These are phyloP conservation scores for Nigrograna mackinnonii DNA, from an alignment of 2,329 filamentous ascomycete species.

Conservation along the genomic window DNA sequence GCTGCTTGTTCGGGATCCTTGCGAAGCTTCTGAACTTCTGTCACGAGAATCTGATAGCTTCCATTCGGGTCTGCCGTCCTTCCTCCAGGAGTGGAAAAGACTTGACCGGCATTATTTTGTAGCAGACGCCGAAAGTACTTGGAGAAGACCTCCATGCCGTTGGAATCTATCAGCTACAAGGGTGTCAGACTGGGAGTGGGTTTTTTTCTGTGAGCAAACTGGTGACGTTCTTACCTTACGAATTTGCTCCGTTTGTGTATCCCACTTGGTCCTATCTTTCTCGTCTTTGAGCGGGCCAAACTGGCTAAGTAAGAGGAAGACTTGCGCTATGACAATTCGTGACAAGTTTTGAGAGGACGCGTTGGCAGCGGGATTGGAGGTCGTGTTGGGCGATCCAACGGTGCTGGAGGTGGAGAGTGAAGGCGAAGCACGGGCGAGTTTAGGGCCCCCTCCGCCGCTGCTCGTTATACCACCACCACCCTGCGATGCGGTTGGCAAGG, in stretches of 20 bases:
- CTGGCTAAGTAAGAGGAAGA: constrained; percentile 84
- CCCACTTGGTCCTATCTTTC: constrained; percentile 89
- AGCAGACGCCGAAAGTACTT: constrained; percentile 95
- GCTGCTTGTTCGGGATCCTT: constrained; percentile 79
- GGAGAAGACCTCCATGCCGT: constrained; percentile 98
- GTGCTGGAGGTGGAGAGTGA: constrained; percentile 60
- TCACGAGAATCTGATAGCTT: constrained; percentile 80
- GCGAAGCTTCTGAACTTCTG: constrained; percentile 85
- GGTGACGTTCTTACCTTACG: constrained; percentile 69
- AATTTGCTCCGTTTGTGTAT: constrained; percentile 87
- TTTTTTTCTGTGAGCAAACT: constrained; percentile 1
- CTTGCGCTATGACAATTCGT: constrained; percentile 93
- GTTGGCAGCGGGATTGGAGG: constrained; percentile 48
- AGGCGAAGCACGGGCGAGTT: constrained; percentile 63
- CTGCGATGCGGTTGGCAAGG: constrained; percentile 52
- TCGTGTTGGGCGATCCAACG: constrained; percentile 57
- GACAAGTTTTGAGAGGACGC: constrained; percentile 61
- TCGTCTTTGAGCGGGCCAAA: constrained; percentile 82
- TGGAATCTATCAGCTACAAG: constrained; percentile 83
- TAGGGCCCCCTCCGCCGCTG: constrained; percentile 59
- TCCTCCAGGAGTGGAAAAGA: constrained; percentile 76
- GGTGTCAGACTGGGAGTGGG: too few relatives aligned
- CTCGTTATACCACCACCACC: constrained; percentile 55
- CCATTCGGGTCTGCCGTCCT: constrained; percentile 74
- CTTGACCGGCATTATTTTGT: constrained; percentile 85